Evolutionary conservation across 2,329 filamentous ascomycete genomes (phyloP), one percentile per base, ranked within the genome.

Genomic region (Simplicillium aogashimaense): DNA sequence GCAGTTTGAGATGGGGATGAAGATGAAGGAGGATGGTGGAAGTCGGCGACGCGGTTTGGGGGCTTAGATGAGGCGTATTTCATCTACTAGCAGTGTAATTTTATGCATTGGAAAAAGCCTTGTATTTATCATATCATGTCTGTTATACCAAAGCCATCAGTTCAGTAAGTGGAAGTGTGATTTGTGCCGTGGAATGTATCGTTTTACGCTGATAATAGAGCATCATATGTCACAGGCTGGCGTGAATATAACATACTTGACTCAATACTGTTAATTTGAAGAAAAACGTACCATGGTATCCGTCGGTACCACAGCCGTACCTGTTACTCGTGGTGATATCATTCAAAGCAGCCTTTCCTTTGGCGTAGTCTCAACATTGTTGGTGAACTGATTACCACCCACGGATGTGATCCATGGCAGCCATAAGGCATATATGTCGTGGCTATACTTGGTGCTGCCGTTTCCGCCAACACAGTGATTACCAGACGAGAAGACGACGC

Each of bases 1-100:
- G 43, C 75, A 79, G 49, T 79, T 73, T 44, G 67, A 76, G 44
- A 58, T 59, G 9, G 74, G 75, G 20, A 74, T 78, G 56, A 66
- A 64, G 50, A 67, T 70, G 60, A 78, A 78, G 59, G 63, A 67
- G 25, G 73, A 74, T 35, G 61, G 59, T 15, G 64, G 65, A 18
- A 64, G 64, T 29, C 67, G 69, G 51, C 65, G 65, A 43, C 67
- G 63, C 36, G 74, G 74, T 3, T 62, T 44, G 1, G 42, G 42
- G 12, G 30, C 30, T 15, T 32, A 25, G 20, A 25, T 25, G n/a
- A n/a, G n/a, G n/a, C n/a, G 20, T 25, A 25, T 6, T 25, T 25
- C 6, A 25, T 25, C 20, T 6, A 9, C 20, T 5, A 25, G 6
- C 5, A 6, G 5, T 25, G 20, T 25, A 25, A 25, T 6, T n/a